A percentile compares a stretch with the other conserved stretches of the same genome.
Conservation (phyloP, 1,139 yeast genomes). For the Saccharomyces hybrid region DNA sequence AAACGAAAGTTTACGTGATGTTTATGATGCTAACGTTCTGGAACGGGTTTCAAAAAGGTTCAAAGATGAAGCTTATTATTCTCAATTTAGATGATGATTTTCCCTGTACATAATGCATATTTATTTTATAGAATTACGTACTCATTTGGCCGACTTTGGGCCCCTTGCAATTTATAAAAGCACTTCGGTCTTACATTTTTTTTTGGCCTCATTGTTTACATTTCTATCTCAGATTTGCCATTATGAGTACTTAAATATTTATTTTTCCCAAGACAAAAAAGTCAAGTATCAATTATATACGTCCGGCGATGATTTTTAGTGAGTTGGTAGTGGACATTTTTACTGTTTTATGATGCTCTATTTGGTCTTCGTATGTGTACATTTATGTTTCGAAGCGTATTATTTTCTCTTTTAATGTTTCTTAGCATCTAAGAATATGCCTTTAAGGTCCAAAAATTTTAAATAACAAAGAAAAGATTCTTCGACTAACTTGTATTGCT, state of each 20-base stretch:
- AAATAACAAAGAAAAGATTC: not conserved
- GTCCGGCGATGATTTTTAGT: too few species aligned
- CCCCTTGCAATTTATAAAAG: not conserved
- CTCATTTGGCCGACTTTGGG: not conserved
- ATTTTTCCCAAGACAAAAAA: too few species aligned
- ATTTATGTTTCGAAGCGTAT: not conserved
- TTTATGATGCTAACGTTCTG: conserved; percentile 56
- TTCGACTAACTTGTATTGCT: not conserved
- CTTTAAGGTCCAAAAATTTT: not conserved
- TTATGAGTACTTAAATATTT: not conserved
- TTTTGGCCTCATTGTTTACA: not conserved
- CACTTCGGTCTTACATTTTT: not conserved
- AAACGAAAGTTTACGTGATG: conserved; percentile 50
- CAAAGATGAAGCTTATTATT: conserved; percentile 64
- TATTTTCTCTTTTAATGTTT: not conserved
- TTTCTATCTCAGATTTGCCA: too few species aligned
- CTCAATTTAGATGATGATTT: conserved; percentile 42
- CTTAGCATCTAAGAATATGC: not conserved
- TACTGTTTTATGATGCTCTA: not conserved
- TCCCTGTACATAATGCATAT: not conserved
- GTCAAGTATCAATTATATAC: too few species aligned
- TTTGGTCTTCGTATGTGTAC: not conserved
- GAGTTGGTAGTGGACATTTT: too few species aligned
- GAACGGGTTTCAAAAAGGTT: conserved; percentile 56
- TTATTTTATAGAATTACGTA: not conserved